These are phyloP conservation scores for Pseudopyricularia javanii DNA, from an alignment of 2,329 filamentous ascomycete species.

Conservation along the genomic window DNA sequence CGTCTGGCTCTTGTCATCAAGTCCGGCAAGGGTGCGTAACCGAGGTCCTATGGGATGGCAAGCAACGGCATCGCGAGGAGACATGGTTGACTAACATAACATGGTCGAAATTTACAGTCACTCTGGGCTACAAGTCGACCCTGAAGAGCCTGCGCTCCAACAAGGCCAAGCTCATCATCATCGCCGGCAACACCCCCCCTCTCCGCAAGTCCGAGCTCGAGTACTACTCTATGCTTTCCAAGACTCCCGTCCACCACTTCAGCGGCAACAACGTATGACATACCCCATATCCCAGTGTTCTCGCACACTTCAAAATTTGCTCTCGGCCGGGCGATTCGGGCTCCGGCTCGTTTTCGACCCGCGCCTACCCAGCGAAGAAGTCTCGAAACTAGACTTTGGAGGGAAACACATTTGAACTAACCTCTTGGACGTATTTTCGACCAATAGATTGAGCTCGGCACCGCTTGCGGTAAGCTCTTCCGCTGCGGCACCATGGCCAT, in stretches of 20 bases:
- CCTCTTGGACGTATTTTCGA: constrained; percentile 28
- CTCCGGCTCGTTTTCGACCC: neutral
- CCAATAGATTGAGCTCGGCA: constrained; percentile 90
- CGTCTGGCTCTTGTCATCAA: constrained; percentile 52
- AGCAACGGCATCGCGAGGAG: neutral
- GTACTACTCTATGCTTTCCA: constrained; percentile 87
- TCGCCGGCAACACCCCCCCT: constrained; percentile 89
- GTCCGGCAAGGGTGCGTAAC: constrained; percentile 39
- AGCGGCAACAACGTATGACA: constrained; percentile 93
- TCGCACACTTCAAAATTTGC: constrained; percentile 1
- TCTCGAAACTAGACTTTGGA: constrained; percentile 69
- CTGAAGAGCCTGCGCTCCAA: constrained; percentile 12
- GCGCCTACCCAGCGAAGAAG: constrained; percentile 80
- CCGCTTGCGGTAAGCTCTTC: constrained; percentile 97
- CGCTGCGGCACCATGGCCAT: constrained; percentile 95
- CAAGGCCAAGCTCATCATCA: constrained; percentile 94
- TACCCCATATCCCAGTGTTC: neutral
- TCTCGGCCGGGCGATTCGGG: constrained; percentile 2
- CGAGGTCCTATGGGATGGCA: no score
- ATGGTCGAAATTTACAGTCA: constrained; percentile 42
- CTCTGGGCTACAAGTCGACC: constrained; percentile 76
- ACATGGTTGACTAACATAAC: neutral
- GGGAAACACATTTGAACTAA: constrained; percentile 53
- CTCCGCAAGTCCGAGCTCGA: constrained; percentile 96
- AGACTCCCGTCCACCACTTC: constrained; percentile 97